Conservation (phyloP, 2,329 filamentous ascomycete species). For the Phaeosphaeria sp. region DNA sequence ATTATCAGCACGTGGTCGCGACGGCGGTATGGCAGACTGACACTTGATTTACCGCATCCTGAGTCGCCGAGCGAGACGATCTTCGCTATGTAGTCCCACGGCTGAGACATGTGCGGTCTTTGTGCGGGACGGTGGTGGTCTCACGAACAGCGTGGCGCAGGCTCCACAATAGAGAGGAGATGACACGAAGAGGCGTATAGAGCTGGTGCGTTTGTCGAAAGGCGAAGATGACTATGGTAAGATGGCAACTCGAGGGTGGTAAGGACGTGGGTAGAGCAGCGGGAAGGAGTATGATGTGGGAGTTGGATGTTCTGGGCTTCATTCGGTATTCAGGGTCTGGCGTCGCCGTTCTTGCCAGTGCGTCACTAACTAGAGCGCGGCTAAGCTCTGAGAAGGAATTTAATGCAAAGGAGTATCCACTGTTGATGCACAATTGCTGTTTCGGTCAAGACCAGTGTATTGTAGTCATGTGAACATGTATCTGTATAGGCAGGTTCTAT, state of each 20-base stretch:
- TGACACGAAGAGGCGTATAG: background rate
- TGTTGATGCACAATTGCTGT: too few relatives aligned
- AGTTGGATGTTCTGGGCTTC: background rate
- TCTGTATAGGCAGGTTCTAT: background rate
- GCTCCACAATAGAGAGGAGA: background rate
- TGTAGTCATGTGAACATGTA: background rate
- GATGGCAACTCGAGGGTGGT: background rate
- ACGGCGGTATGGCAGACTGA: slow-evolving; percentile 34
- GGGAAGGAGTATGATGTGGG: background rate
- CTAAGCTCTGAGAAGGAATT: too few relatives aligned
- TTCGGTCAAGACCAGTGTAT: background rate
- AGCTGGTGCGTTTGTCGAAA: background rate
- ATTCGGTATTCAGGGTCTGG: background rate
- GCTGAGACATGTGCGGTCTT: slow-evolving; percentile 58
- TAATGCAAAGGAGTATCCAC: too few relatives aligned
- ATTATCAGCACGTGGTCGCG: slow-evolving; percentile 16
- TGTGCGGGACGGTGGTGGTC: slow-evolving; percentile 13
- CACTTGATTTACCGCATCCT: slow-evolving; percentile 89
- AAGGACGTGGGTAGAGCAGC: background rate
- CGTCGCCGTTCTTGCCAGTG: too few relatives aligned
- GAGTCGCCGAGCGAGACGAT: slow-evolving; percentile 97
- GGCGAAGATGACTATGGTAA: background rate
- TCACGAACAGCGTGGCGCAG: slow-evolving; percentile 12
- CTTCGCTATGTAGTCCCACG: slow-evolving; percentile 99
- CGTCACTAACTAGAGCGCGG: too few relatives aligned